Conservation (phyloP, 768 basidiomycete genomes). For the Hortiboletus flavorubellus region DNA sequence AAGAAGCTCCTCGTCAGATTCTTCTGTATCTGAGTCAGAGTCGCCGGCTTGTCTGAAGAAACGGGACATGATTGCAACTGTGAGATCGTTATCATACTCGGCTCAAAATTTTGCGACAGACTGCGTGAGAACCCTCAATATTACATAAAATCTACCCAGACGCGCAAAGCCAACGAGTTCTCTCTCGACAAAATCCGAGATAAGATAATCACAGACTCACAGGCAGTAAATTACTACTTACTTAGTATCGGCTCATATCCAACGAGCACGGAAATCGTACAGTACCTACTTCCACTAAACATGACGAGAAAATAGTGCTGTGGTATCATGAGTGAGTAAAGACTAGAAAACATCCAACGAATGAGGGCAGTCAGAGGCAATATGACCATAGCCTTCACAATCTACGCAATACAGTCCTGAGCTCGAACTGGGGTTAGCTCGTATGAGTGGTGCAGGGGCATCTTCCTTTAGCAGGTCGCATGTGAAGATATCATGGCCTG, state of each 20-base stretch:
- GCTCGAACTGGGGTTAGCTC: slow-evolving; percentile 12
- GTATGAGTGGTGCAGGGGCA: slow-evolving; percentile 26
- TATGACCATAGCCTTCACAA: slow-evolving; percentile 78
- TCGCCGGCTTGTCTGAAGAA: slow-evolving; percentile 87
- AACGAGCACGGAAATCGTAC: slow-evolving; percentile 16
- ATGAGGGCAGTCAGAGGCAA: slow-evolving; percentile 75
- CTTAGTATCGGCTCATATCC: slow-evolving; percentile 6
- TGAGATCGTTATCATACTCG: slow-evolving; percentile 24
- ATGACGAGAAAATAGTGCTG: slow-evolving; percentile 4
- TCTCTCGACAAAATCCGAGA: too few relatives aligned
- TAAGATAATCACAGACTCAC: not conserved
- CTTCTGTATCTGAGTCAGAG: slow-evolving; percentile 71
- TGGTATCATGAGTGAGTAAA: slow-evolving; percentile 3
- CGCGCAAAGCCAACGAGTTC: too few relatives aligned
- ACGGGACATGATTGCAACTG: slow-evolving; percentile 60
- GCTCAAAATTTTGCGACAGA: slow-evolving; percentile 16
- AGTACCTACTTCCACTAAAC: slow-evolving; percentile 18
- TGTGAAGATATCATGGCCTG: slow-evolving; percentile 83
- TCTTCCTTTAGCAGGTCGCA: slow-evolving; percentile 73
- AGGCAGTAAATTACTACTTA: not conserved
- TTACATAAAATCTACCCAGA: slow-evolving; percentile 18
- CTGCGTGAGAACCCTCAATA: slow-evolving; percentile 14
- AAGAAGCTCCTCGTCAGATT: slow-evolving; percentile 73
- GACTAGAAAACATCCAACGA: slow-evolving; percentile 83
- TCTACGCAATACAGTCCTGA: slow-evolving; percentile 69